A percentile compares a stretch with the other conserved stretches of the same genome.
Conservation (phyloP, 768 basidiomycete genomes). For the Cubamyces lactineus region DNA sequence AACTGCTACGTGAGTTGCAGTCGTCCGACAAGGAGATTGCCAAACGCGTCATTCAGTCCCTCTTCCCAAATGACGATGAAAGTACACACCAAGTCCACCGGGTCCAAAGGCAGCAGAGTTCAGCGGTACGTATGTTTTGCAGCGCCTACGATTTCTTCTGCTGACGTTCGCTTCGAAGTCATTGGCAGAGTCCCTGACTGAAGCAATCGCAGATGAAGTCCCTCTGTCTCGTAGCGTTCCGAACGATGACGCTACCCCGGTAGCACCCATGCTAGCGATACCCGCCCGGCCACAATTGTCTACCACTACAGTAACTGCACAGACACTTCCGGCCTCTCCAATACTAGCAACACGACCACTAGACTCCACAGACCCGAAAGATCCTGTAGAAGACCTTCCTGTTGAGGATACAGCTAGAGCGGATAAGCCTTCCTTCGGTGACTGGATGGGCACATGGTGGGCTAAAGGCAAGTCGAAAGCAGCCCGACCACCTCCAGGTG, state of each 20-base stretch:
- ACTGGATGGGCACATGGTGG: slow-evolving; percentile 84
- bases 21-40: slow-evolving; percentile 70
- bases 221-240: slow-evolving; percentile 34
- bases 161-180: slow-evolving; percentile 37
- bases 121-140: slow-evolving; percentile 47
- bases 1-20: slow-evolving; percentile 57
- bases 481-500: slow-evolving; percentile 4
- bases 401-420: slow-evolving; percentile 25
- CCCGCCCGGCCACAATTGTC: slow-evolving; percentile 14
- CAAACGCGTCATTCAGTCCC: slow-evolving; percentile 62
- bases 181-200: slow-evolving; percentile 48
- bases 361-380: slow-evolving; percentile 1
- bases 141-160: not conserved
- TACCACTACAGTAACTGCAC: slow-evolving; percentile 9
- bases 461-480: slow-evolving; percentile 47
- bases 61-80: slow-evolving; percentile 57
- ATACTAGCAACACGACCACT: not conserved
- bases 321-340: slow-evolving; percentile 6
- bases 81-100: slow-evolving; percentile 45
- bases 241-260: slow-evolving; percentile 30
- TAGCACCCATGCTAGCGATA: slow-evolving; percentile 7
- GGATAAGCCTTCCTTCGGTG: slow-evolving; percentile 51
- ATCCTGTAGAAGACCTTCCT: not conserved
- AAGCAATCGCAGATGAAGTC: slow-evolving; percentile 56
- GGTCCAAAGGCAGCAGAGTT: slow-evolving; percentile 55